Percentiles rank a stretch among this genome's conserved stretches.
Evolutionary conservation across 2,329 filamentous ascomycete species (phyloP).

Genomic region (Diaporthe amygdali): DNA sequence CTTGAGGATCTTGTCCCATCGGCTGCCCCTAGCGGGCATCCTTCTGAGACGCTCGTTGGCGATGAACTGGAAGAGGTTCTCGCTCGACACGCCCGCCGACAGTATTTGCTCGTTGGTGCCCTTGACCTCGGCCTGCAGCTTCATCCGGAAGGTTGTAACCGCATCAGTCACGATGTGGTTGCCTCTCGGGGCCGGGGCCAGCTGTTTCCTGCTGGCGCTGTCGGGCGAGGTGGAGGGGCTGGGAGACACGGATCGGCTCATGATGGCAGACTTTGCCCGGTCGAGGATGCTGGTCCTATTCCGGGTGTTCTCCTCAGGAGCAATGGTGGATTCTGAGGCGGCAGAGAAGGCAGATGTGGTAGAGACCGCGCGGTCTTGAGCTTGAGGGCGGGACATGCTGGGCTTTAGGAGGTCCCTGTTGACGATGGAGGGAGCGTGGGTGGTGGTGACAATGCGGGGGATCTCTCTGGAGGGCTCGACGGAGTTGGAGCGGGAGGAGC

Average conservation of each 20-base stretch:
- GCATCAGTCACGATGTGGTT: slow-evolving; percentile 27
- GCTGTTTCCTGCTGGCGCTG: slow-evolving; percentile 13
- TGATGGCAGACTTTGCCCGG: slow-evolving; percentile 22
- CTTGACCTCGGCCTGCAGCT: slow-evolving; percentile 26
- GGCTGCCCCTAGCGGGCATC: slow-evolving; percentile 26
- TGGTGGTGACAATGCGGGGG: slow-evolving; percentile 26
- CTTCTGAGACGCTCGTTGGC: slow-evolving; percentile 25
- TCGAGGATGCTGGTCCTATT: slow-evolving; percentile 21
- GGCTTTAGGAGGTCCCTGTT: slow-evolving; percentile 23
- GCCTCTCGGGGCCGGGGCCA: slow-evolving; percentile 22
- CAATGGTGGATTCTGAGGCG: slow-evolving; percentile 24
- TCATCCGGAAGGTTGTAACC: slow-evolving; percentile 20
- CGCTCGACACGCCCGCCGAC: slow-evolving; percentile 25
- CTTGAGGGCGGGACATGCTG: slow-evolving; percentile 20
- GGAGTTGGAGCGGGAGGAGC: slow-evolving; percentile 21
- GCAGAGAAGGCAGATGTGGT: slow-evolving; percentile 22
- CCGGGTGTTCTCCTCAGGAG: slow-evolving; percentile 22
- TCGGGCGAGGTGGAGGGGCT: slow-evolving; percentile 21
- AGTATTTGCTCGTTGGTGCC: slow-evolving; percentile 21
- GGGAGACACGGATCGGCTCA: slow-evolving; percentile 20
- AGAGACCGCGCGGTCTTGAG: slow-evolving; percentile 22
- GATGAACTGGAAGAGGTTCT: slow-evolving; percentile 24
- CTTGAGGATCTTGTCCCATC: slow-evolving; percentile 27
- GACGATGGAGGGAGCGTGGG: slow-evolving; percentile 25
- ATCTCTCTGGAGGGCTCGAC: slow-evolving; percentile 22